A percentile compares a stretch with the other conserved stretches of the same genome.
These are phyloP conservation scores for Bipolaris cookei DNA, from an alignment of 2,329 filamentous ascomycete genomes.

Conservation along the genomic window DNA sequence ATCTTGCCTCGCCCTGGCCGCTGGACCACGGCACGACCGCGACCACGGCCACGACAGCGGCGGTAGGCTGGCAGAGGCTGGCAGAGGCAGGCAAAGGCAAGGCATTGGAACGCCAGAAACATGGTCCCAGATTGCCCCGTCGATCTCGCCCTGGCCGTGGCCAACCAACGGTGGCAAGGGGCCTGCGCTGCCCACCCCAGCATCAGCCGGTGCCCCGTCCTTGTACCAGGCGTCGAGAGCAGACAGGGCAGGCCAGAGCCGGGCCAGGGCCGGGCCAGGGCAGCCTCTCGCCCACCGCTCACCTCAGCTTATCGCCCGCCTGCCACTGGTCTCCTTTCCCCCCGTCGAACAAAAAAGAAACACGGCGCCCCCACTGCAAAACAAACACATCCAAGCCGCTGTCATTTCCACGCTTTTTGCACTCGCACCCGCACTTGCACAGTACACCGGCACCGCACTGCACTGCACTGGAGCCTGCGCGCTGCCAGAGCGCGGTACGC, in stretches of 20 bases:
- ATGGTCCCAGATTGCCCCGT: constrained; percentile 11
- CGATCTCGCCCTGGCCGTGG: constrained; percentile 10
- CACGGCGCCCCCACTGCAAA: not conserved
- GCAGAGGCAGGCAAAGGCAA: not conserved
- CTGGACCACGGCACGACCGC: no score
- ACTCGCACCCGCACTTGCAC: not conserved
- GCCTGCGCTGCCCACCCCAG: not conserved
- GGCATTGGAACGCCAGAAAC: constrained; percentile 11
- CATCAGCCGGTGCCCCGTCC: no score
- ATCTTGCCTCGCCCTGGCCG: not conserved
- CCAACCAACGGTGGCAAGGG: constrained; percentile 9
- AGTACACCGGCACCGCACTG: constrained; percentile 22
- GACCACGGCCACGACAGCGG: not conserved
- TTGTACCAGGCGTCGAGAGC: no score
- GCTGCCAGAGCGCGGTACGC: not conserved
- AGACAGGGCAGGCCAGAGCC: no score
- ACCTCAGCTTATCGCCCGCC: constrained; percentile 19
- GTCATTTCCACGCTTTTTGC: not conserved
- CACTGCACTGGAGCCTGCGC: constrained; percentile 11
- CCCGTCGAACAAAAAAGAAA: not conserved
- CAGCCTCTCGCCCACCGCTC: constrained; percentile 23
- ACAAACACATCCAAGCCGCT: not conserved
- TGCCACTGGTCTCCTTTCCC: not conserved
- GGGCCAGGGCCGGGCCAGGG: not conserved
- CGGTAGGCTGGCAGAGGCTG: no score